phyloP scores from a whole-genome alignment of 2,329 filamentous ascomycete genomes.

The Fusarium veterinarium region DNA sequence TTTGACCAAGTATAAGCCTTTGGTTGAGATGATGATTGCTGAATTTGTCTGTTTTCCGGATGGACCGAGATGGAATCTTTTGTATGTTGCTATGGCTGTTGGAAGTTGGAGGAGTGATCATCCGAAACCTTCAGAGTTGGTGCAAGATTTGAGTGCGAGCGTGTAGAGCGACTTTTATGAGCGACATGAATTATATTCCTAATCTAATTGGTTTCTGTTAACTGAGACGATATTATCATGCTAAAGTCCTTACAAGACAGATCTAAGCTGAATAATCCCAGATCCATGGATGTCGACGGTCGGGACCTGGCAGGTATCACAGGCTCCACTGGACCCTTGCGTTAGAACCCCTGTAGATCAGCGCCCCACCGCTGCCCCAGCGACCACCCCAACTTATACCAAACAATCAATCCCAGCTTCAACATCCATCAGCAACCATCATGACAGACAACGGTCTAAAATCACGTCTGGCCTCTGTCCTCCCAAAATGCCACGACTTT shows the following conservation, averaged over 20 bases:
- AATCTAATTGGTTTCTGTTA: not conserved
- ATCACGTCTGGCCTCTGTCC: constrained; percentile 57
- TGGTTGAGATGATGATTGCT: constrained; percentile 34
- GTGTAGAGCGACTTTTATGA: not conserved
- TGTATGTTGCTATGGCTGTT: constrained; percentile 36
- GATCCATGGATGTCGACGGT: not conserved
- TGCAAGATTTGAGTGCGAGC: not conserved
- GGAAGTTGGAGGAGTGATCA: constrained; percentile 34
- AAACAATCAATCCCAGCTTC: not conserved
- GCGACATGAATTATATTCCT: not conserved
- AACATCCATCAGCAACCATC: constrained; percentile 12
- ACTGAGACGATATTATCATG: not conserved
- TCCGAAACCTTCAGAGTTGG: constrained; percentile 9
- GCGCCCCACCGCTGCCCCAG: constrained; percentile 27
- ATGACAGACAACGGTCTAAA: constrained; percentile 27
- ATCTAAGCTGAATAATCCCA: not conserved
- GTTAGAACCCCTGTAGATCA: constrained; percentile 13
- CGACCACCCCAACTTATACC: constrained; percentile 26
- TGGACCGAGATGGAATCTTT: constrained; percentile 41
- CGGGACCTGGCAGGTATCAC: not conserved
- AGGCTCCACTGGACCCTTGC: not conserved
- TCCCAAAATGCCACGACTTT: constrained; percentile 69
- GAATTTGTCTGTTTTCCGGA: constrained; percentile 44
- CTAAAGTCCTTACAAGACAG: not conserved
- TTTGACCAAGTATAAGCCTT: constrained; percentile 19